These are phyloP conservation scores for Truncatella angustata DNA, from an alignment of 2,329 filamentous ascomycete species.

Conservation along the genomic window DNA sequence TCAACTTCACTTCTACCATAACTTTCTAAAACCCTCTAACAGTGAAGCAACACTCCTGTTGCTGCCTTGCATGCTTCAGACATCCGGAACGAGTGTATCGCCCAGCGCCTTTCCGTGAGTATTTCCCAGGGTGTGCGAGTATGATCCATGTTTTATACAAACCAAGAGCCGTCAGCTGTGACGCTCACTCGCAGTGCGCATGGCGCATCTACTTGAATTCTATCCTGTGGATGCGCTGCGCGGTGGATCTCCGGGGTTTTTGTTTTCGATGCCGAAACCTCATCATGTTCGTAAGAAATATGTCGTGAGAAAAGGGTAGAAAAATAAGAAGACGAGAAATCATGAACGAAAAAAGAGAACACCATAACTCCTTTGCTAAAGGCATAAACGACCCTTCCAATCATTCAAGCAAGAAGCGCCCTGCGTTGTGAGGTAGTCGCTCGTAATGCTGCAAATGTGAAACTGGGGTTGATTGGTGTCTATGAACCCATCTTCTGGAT, in stretches of 20 bases:
- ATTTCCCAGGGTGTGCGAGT: conserved; percentile 22
- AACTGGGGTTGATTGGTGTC: background rate
- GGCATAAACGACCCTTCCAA: conserved; percentile 10
- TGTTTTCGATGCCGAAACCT: conserved; percentile 13
- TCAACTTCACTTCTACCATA: background rate
- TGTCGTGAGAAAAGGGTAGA: conserved; percentile 6
- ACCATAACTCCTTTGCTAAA: conserved; percentile 16
- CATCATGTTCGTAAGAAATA: conserved; percentile 15
- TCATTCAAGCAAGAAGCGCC: conserved; percentile 7
- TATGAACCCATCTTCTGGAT: conserved; percentile 9
- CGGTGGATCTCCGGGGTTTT: conserved; percentile 19
- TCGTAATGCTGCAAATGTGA: background rate
- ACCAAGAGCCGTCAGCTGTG: conserved; percentile 18
- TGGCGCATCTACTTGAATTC: conserved; percentile 24
- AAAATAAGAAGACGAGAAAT: conserved; percentile 7
- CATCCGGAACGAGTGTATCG: conserved; percentile 13
- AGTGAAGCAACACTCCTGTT: no score
- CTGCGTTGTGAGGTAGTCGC: background rate
- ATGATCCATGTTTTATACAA: conserved; percentile 23
- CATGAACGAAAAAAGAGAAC: conserved; percentile 10
- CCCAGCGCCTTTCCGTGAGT: conserved; percentile 17
- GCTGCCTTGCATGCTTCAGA: background rate
- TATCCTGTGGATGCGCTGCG: conserved; percentile 27
- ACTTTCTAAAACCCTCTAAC: background rate
- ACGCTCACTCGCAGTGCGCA: conserved; percentile 24